phyloP scores from a whole-genome alignment of 2,329 filamentous ascomycete species.

The Microdochium trichocladiopsis region DNA sequence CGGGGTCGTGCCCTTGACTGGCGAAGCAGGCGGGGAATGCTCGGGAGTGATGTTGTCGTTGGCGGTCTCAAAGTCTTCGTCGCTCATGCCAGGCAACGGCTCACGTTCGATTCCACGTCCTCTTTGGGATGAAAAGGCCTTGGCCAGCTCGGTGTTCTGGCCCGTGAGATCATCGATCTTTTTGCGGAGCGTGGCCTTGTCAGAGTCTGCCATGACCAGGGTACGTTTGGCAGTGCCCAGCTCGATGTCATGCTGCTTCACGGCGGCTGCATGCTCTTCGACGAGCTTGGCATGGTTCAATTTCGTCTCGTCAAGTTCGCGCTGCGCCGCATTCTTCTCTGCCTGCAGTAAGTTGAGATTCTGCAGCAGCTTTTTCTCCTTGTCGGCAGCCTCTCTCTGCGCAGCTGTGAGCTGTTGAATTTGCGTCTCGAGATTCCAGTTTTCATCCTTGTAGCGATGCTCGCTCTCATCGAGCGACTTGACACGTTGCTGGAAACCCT shows the following conservation, averaged over 20 bases:
- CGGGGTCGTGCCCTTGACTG: slow-evolving; percentile 86
- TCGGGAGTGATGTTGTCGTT: slow-evolving; percentile 72
- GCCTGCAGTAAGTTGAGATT: slow-evolving; percentile 60
- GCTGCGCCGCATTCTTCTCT: slow-evolving; percentile 72
- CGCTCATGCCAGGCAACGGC: slow-evolving; percentile 47
- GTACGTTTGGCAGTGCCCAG: slow-evolving; percentile 77
- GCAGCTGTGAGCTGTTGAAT: slow-evolving; percentile 74
- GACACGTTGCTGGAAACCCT: slow-evolving; percentile 72
- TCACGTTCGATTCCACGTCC: slow-evolving; percentile 61
- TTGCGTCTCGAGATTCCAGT: slow-evolving; percentile 93
- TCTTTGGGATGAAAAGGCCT: slow-evolving; percentile 69
- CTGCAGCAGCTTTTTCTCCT: slow-evolving; percentile 75
- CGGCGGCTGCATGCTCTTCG: slow-evolving; percentile 70
- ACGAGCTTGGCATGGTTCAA: slow-evolving; percentile 68
- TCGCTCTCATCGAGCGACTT: slow-evolving; percentile 87
- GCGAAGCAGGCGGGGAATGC: slow-evolving; percentile 83
- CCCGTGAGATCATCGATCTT: slow-evolving; percentile 82
- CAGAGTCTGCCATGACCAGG: slow-evolving; percentile 69
- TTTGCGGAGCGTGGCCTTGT: slow-evolving; percentile 69
- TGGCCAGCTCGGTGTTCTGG: slow-evolving; percentile 88
- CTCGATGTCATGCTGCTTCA: slow-evolving; percentile 86
- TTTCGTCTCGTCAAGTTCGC: slow-evolving; percentile 87
- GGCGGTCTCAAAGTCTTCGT: slow-evolving; percentile 58
- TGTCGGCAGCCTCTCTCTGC: slow-evolving; percentile 70
- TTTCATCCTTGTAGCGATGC: slow-evolving; percentile 94